Evolutionary conservation across 176 grass and related monocot genomes (phyloP).

Genomic region (Dactylis glomerata): DNA sequence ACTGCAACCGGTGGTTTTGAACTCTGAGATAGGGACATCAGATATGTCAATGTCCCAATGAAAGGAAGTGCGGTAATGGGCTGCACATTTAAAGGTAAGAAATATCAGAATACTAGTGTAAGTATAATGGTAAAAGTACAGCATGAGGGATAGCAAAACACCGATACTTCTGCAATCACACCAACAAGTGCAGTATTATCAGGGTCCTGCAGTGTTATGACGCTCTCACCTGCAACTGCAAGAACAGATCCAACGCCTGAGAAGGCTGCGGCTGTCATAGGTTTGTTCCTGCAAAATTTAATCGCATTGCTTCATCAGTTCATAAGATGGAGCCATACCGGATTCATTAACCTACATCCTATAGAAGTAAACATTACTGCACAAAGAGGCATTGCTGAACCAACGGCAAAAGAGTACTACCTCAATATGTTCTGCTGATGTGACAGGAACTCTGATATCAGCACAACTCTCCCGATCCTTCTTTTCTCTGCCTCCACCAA

Average conservation of each 20-base stretch:
- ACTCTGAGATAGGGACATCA: slow-evolving; percentile 65
- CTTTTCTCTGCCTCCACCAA: too few species aligned
- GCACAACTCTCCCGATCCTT: too few species aligned
- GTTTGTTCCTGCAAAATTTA: slow-evolving; percentile 59
- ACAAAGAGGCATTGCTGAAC: too few species aligned
- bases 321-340: too few species aligned
- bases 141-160: slow-evolving; percentile 34
- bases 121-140: not conserved
- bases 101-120: not conserved
- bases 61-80: slow-evolving; percentile 71
- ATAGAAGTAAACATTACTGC: too few species aligned
- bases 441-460: too few species aligned
- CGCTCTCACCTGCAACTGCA: slow-evolving; percentile 74
- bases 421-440: too few species aligned
- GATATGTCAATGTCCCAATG: slow-evolving; percentile 57
- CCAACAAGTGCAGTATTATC: slow-evolving; percentile 76
- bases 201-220: slow-evolving; percentile 88
- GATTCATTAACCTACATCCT: too few species aligned
- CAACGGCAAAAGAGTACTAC: too few species aligned
- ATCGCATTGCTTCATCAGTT: too few species aligned
- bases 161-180: slow-evolving; percentile 86
- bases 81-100: slow-evolving; percentile 42
- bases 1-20: slow-evolving; percentile 67
- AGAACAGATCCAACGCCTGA: slow-evolving; percentile 91
- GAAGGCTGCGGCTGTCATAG: slow-evolving; percentile 83